Evolutionary conservation across 2,329 filamentous ascomycete genomes (phyloP).

Genomic region (Ceratocystis variospora): DNA sequence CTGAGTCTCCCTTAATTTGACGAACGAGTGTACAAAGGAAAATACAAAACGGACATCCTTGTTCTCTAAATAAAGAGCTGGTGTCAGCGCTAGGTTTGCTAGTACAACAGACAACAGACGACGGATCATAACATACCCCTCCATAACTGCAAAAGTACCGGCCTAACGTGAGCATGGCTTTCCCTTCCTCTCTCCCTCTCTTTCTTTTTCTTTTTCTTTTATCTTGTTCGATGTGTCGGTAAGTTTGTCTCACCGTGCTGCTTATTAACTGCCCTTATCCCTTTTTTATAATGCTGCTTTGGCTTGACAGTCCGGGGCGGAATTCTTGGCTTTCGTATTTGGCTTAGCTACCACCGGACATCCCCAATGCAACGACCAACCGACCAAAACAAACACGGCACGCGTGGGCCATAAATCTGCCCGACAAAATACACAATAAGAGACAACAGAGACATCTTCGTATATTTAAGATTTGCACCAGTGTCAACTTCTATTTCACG

Average conservation of each 20-base stretch:
- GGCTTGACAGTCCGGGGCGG: background rate
- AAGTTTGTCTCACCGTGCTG: background rate
- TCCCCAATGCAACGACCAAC: background rate
- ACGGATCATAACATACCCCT: background rate
- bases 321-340: conserved; percentile 5
- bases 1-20: too few species aligned
- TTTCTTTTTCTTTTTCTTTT: background rate
- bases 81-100: too few species aligned
- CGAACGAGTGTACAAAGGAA: too few species aligned
- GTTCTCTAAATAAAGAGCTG: too few species aligned
- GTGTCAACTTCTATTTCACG: background rate
- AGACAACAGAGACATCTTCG: background rate
- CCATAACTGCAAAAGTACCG: background rate
- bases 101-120: background rate
- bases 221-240: background rate
- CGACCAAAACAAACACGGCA: background rate
- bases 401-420: background rate
- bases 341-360: background rate
- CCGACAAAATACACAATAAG: background rate
- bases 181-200: background rate
- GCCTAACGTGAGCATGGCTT: background rate
- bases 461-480: conserved; percentile 2
- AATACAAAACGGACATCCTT: too few species aligned
- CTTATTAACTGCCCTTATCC: background rate
- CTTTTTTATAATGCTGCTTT: background rate